Conservation (phyloP, 31 red algal species). For the Porphyra umbilicalis region DNA sequence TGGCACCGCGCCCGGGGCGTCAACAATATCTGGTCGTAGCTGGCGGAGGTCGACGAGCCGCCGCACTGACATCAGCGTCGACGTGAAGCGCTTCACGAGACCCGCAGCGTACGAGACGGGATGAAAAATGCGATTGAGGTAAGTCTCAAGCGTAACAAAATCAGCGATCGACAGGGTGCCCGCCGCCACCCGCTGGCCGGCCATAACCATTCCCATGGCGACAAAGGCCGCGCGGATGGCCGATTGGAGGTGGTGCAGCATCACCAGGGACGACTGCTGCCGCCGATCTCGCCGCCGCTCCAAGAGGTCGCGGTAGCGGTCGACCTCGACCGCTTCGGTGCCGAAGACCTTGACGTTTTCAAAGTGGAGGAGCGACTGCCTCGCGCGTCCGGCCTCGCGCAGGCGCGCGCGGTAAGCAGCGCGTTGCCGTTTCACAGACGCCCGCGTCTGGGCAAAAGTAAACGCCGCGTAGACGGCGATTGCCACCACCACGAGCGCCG, state of each 20-base stretch:
- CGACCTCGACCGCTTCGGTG: constrained; percentile 12
- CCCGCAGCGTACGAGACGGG: constrained; percentile 11
- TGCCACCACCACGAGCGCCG: neutral
- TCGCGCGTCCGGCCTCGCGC: neutral
- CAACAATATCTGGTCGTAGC: constrained; percentile 2
- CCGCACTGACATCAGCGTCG: neutral
- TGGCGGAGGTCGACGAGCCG: neutral
- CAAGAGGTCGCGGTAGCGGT: constrained; percentile 8
- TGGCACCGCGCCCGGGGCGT: neutral
- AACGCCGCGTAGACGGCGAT: neutral
- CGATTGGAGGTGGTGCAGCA: constrained; percentile 24
- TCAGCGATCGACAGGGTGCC: constrained; percentile 10
- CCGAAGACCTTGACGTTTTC: constrained; percentile 23
- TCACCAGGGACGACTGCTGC: too few relatives aligned
- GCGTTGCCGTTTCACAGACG: neutral
- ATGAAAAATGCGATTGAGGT: constrained; percentile 32
- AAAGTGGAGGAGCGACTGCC: constrained; percentile 1
- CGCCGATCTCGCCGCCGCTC: too few relatives aligned
- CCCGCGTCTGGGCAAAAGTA: neutral
- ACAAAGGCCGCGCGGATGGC: constrained; percentile 12
- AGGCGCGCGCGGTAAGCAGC: neutral
- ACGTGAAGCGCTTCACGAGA: neutral
- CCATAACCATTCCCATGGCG: constrained; percentile 13
- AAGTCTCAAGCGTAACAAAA: constrained; percentile 44
- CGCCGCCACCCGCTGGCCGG: constrained; percentile 3